phyloP scores from a whole-genome alignment of 2,329 filamentous ascomycete genomes.

The Diaporthe caulivora region DNA sequence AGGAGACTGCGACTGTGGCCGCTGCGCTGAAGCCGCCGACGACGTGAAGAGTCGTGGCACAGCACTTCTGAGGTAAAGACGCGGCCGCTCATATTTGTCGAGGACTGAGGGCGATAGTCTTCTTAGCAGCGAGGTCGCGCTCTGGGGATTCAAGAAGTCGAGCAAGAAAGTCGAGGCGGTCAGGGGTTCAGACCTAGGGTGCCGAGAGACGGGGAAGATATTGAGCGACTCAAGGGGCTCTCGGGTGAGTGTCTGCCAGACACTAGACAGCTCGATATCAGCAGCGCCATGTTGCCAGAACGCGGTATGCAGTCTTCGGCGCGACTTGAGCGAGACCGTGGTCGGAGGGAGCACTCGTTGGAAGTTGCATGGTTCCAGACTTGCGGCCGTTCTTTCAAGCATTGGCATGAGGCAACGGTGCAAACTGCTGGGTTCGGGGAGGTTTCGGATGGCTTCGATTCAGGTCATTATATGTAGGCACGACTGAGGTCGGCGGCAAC shows the following conservation, averaged over 20 bases:
- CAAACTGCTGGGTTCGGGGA: constrained; percentile 28
- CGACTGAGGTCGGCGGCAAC: constrained; percentile 11
- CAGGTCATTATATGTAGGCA: constrained; percentile 36
- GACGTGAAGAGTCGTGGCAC: constrained; percentile 46
- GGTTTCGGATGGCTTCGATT: constrained; percentile 18
- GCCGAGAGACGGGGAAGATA: constrained; percentile 42
- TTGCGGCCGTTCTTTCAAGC: constrained; percentile 70
- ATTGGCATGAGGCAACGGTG: constrained; percentile 53
- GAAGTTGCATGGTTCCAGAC: constrained; percentile 68
- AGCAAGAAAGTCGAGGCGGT: constrained; percentile 63
- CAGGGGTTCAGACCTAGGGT: constrained; percentile 48
- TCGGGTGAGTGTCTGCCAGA: constrained; percentile 55
- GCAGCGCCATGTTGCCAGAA: constrained; percentile 69
- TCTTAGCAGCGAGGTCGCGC: constrained; percentile 57
- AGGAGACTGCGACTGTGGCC: neutral
- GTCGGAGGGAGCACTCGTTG: constrained; percentile 62
- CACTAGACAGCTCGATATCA: constrained; percentile 60
- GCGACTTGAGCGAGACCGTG: constrained; percentile 52
- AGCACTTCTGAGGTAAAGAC: constrained; percentile 35
- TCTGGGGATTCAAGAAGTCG: constrained; percentile 68
- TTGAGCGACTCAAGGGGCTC: constrained; percentile 46
- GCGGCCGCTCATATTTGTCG: constrained; percentile 41
- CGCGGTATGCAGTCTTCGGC: constrained; percentile 59
- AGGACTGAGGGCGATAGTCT: constrained; percentile 45
- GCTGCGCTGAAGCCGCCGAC: constrained; percentile 39